Conservation (phyloP, 2,329 filamentous ascomycete species). For the Didymella lethalis region DNA sequence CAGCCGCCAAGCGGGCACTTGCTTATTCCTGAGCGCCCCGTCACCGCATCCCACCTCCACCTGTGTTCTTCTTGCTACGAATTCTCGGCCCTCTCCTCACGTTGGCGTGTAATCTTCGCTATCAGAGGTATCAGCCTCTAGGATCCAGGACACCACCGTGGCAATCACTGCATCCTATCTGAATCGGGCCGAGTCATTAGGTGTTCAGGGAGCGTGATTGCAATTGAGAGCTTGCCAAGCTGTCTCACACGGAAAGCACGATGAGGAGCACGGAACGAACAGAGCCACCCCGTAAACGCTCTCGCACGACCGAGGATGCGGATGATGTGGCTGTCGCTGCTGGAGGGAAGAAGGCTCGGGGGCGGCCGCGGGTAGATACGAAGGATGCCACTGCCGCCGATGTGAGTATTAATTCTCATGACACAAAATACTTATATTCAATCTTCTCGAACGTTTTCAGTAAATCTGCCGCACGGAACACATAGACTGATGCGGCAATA, state of each 20-base stretch:
- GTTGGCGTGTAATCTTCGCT: neutral
- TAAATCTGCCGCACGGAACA: neutral
- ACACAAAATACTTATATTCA: neutral
- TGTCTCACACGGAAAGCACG: neutral
- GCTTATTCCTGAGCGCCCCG: slow-evolving; percentile 20
- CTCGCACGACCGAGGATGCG: slow-evolving; percentile 37
- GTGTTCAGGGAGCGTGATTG: neutral
- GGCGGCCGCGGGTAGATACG: slow-evolving; percentile 77
- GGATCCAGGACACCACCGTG: neutral
- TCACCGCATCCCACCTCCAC: slow-evolving; percentile 10
- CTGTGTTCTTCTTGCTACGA: slow-evolving; percentile 2
- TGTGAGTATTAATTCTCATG: slow-evolving; percentile 61
- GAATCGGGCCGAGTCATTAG: neutral
- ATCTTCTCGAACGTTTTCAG: neutral
- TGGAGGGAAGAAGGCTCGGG: slow-evolving; percentile 66
- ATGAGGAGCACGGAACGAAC: slow-evolving; percentile 35
- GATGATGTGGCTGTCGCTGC: slow-evolving; percentile 36
- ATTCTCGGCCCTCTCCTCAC: neutral
- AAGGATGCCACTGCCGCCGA: slow-evolving; percentile 80
- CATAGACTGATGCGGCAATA: slow-evolving; percentile 41
- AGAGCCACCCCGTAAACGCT: slow-evolving; percentile 39
- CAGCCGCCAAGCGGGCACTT: slow-evolving; percentile 4
- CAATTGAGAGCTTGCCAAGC: neutral
- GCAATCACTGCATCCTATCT: neutral
- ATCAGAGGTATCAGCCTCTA: neutral